phyloP scores from a whole-genome alignment of 805 yeast genomes.

The Candida xyloterini region DNA sequence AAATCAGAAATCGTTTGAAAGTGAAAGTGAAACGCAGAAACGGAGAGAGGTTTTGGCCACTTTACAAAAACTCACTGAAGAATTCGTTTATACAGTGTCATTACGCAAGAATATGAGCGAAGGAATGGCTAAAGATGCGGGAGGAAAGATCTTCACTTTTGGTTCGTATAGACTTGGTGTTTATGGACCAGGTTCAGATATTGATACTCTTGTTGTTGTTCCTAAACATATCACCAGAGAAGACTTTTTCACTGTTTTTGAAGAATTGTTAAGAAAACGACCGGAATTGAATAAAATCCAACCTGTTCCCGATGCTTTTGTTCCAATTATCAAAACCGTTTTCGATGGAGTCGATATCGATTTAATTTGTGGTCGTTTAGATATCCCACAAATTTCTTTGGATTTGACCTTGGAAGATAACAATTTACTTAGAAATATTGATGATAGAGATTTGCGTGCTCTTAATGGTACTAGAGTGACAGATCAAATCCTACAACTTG shows the following conservation, averaged over 20 bases:
- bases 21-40: constrained; percentile 77
- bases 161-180: constrained; percentile 96
- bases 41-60: constrained; percentile 70
- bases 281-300: constrained; percentile 88
- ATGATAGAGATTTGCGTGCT: constrained; percentile 86
- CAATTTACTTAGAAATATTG: constrained; percentile 78
- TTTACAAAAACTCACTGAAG: constrained; percentile 71
- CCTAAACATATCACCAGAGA: constrained; percentile 93
- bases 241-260: constrained; percentile 84
- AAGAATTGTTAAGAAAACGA: constrained; percentile 60
- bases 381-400: constrained; percentile 78
- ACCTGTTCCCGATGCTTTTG: constrained; percentile 94
- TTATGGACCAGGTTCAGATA: constrained; percentile 97
- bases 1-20: constrained; percentile 82
- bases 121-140: constrained; percentile 96
- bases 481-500: constrained; percentile 84
- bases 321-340: constrained; percentile 91
- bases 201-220: constrained; percentile 93
- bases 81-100: constrained; percentile 81
- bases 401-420: constrained; percentile 78
- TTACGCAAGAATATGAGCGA: constrained; percentile 87
- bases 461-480: constrained; percentile 96
- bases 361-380: constrained; percentile 78
- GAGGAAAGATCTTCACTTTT: constrained; percentile 94
- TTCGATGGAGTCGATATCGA: constrained; percentile 92